A percentile compares a stretch with the other conserved stretches of the same genome.
Evolutionary conservation across 2,329 filamentous ascomycete genomes (phyloP).

Genomic region (Paraphaeosphaeria sporulosa): DNA sequence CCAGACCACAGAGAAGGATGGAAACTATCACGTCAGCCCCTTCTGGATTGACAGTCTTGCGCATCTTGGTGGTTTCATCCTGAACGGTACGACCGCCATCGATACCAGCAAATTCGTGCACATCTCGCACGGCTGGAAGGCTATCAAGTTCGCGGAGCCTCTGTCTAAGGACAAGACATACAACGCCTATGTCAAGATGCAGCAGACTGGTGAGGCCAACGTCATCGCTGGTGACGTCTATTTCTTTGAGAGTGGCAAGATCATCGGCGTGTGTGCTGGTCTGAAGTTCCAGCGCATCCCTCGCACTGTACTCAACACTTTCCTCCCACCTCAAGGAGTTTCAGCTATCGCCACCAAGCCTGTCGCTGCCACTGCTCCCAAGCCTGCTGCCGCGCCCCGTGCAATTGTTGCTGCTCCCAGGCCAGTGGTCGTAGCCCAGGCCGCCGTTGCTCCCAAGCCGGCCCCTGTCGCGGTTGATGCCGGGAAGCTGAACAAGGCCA

Average conservation of each 20-base stretch:
- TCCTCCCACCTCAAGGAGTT: constrained; percentile 67
- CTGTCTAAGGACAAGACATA: constrained; percentile 62
- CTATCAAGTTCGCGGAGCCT: constrained; percentile 63
- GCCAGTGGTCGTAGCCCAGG: background rate
- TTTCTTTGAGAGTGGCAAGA: constrained; percentile 64
- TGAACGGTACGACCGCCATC: constrained; percentile 66
- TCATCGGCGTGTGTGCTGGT: constrained; percentile 65
- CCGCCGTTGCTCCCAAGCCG: constrained; percentile 36
- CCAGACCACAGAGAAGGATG: constrained; percentile 61
- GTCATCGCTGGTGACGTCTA: constrained; percentile 67
- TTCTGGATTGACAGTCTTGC: constrained; percentile 67
- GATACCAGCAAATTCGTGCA: constrained; percentile 67
- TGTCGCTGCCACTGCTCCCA: constrained; percentile 41
- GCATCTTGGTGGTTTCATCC: constrained; percentile 67
- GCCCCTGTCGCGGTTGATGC: constrained; percentile 41
- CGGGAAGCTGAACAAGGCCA: constrained; percentile 41
- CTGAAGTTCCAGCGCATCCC: constrained; percentile 73
- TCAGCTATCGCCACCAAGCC: constrained; percentile 21
- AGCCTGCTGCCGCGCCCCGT: background rate
- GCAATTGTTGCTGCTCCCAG: background rate
- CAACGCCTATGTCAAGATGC: constrained; percentile 69
- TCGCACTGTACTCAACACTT: constrained; percentile 70
- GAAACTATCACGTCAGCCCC: constrained; percentile 65
- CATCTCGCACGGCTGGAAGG: constrained; percentile 69
- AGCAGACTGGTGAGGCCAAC: constrained; percentile 60